A percentile compares a stretch with the other conserved stretches of the same genome.
Evolutionary conservation across 441 rosid genomes (phyloP).

Genomic region (Populus hybrid): DNA sequence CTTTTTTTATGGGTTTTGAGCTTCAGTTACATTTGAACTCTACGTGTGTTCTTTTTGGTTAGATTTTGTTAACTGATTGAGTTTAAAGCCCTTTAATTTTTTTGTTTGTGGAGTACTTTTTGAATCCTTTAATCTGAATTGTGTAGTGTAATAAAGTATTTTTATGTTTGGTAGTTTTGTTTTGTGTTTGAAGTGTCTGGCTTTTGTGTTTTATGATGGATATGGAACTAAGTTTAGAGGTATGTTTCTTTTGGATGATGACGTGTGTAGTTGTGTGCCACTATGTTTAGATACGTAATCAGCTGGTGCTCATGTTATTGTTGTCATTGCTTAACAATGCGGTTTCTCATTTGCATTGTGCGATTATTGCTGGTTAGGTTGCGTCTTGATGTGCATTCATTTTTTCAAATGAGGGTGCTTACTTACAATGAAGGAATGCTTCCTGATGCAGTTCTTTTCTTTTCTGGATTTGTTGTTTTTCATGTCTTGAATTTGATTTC

Average conservation of each 20-base stretch:
- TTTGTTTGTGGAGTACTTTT: not conserved
- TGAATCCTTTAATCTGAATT: not conserved
- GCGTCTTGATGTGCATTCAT: slow-evolving; percentile 30
- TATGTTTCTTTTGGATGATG: not conserved
- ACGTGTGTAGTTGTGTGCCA: too few species aligned
- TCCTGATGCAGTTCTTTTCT: slow-evolving; percentile 29
- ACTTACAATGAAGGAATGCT: slow-evolving; percentile 35
- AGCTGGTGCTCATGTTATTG: too few species aligned
- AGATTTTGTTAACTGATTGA: not conserved
- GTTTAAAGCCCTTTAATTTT: not conserved
- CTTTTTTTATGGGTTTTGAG: not conserved
- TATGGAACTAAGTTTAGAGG: not conserved
- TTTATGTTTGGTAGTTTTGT: not conserved
- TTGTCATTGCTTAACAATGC: not conserved
- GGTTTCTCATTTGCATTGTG: not conserved
- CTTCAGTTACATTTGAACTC: not conserved
- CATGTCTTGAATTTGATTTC: not conserved
- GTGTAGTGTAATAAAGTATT: not conserved
- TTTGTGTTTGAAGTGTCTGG: too few species aligned
- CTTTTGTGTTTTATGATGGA: not conserved
- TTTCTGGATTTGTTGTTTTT: too few species aligned
- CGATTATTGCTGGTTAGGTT: slow-evolving; percentile 34
- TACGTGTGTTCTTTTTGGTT: not conserved
- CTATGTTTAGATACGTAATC: not conserved
- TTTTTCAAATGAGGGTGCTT: slow-evolving; percentile 16